Evolutionary conservation across 1,139 yeast species (phyloP).

Genomic region (Pichia terricola): DNA sequence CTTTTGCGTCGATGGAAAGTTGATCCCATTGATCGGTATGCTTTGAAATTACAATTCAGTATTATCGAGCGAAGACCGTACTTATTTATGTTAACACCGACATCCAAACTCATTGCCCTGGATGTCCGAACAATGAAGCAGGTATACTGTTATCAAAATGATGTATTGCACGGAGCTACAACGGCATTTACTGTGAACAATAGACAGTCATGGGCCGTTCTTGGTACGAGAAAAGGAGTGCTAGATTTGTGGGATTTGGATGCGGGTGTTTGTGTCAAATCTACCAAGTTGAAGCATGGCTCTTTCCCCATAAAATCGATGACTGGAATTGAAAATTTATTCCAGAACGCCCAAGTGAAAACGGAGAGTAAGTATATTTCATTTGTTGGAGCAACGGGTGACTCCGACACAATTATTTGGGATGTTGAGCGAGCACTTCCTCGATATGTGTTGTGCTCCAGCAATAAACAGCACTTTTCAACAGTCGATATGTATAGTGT

Average conservation of each 20-base stretch:
- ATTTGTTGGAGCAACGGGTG: conserved; percentile 58
- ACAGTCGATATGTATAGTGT: conserved; percentile 30
- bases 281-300: conserved; percentile 48
- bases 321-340: conserved; percentile 32
- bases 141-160: conserved; percentile 39
- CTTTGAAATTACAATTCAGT: conserved; percentile 34
- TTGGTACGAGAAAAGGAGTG: conserved; percentile 70
- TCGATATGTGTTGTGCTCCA: conserved; percentile 40
- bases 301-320: conserved; percentile 32
- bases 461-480: conserved; percentile 22
- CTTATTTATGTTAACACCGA: conserved; percentile 43
- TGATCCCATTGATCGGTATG: conserved; percentile 28
- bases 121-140: conserved; percentile 54
- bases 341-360: conserved; percentile 25
- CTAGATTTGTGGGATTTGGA: conserved; percentile 77
- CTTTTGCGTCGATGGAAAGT: conserved; percentile 37
- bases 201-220: conserved; percentile 48
- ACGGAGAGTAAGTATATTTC: conserved; percentile 33
- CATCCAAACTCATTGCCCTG: conserved; percentile 42
- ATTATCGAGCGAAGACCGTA: conserved; percentile 27
- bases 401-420: conserved; percentile 63
- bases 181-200: conserved; percentile 51
- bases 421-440: conserved; percentile 62
- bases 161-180: conserved; percentile 56
- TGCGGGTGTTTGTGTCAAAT: conserved; percentile 48